phyloP scores from a whole-genome alignment of 345 rosid genomes.

The Populus ilicifolia region DNA sequence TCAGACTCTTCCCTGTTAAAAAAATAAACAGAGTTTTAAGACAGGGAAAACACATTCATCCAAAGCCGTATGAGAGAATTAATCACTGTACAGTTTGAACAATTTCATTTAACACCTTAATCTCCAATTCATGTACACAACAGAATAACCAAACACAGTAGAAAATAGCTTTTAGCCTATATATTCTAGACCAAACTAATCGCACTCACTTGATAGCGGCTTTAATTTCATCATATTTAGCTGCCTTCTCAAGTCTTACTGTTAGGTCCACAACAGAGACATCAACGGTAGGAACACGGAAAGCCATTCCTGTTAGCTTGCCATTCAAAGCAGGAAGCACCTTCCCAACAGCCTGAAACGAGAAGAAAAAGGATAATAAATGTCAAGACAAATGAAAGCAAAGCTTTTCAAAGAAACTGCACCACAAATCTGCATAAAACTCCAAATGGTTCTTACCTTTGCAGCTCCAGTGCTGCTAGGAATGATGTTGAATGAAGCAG shows the following conservation, averaged over 20 bases:
- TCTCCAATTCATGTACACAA: not conserved
- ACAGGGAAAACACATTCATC: not conserved
- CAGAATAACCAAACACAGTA: not conserved
- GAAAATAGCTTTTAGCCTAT: not conserved
- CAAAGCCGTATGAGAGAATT: not conserved
- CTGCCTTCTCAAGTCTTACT: constrained; percentile 20
- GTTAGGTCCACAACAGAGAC: constrained; percentile 34
- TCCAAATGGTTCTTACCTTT: constrained; percentile 15
- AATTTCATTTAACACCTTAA: not conserved
- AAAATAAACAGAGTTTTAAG: not conserved
- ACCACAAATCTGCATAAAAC: not conserved
- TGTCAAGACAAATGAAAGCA: not conserved
- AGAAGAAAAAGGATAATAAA: not conserved
- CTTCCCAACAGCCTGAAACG: constrained; percentile 28
- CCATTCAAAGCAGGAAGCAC: constrained; percentile 30
- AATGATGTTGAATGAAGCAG: constrained; percentile 32
- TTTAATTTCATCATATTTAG: constrained; percentile 21
- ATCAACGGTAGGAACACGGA: constrained; percentile 32
- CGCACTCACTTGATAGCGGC: constrained; percentile 29
- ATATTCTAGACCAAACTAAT: not conserved
- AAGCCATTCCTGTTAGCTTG: constrained; percentile 30
- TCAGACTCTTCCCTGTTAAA: constrained; percentile 25
- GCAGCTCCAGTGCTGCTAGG: constrained; percentile 39
- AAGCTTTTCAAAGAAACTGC: not conserved
- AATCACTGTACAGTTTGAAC: not conserved